Evolutionary conservation across 192 early-diverging fungal genomes (phyloP).

Genomic region (Umbelopsis vinacea): DNA sequence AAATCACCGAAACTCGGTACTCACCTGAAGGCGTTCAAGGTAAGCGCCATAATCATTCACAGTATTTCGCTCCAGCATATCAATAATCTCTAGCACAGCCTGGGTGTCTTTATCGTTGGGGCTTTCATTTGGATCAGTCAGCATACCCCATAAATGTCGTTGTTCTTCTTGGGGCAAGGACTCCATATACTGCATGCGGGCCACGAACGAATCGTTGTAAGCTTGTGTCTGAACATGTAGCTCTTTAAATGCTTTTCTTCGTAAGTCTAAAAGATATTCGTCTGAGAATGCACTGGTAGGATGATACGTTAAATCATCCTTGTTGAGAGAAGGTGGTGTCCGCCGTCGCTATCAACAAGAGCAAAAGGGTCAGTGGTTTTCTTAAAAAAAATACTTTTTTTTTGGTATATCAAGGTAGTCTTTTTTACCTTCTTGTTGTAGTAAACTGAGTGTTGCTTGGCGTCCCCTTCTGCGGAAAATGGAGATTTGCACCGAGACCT

Average conservation of each 20-base stretch:
- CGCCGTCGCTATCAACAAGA: not conserved
- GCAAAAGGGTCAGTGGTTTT: not conserved
- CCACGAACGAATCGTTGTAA: conserved; percentile 30
- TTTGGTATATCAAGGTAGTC: not conserved
- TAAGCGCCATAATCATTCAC: conserved; percentile 29
- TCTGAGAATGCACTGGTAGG: not conserved
- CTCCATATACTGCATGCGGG: conserved; percentile 20
- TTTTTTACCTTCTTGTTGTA: not conserved
- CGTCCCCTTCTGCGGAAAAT: not conserved
- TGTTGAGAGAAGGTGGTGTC: not conserved
- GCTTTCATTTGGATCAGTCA: not conserved
- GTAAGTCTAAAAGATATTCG: conserved; percentile 7
- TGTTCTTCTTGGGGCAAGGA: not conserved
- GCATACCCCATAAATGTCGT: not conserved
- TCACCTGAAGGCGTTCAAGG: conserved; percentile 17
- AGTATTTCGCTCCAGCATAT: conserved; percentile 24
- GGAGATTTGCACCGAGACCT: conserved; percentile 21
- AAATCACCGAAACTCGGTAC: not conserved
- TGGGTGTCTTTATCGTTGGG: conserved; percentile 14
- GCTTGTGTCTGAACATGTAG: conserved; percentile 24
- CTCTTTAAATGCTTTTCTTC: conserved; percentile 20
- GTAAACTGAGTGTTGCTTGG: not conserved
- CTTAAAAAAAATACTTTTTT: not conserved
- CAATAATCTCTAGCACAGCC: conserved; percentile 14
- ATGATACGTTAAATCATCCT: conserved; percentile 1